These are phyloP conservation scores for Wickerhamomyces sp. DNA, from an alignment of 1,139 yeast genomes.

Conservation along the genomic window DNA sequence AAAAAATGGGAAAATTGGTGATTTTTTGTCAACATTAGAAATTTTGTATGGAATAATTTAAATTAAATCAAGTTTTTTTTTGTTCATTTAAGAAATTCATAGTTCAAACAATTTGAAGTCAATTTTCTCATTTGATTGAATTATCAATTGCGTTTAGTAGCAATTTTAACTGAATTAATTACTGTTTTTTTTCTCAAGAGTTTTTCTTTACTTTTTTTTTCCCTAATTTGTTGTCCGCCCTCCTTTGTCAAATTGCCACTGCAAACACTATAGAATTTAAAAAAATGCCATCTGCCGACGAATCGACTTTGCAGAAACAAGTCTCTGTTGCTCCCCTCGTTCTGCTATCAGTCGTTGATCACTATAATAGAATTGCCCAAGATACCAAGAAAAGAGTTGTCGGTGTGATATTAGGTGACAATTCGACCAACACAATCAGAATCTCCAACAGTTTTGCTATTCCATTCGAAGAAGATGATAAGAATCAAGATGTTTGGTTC, in stretches of 20 bases:
- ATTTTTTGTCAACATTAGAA: neutral
- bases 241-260: constrained; percentile 2
- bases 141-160: neutral
- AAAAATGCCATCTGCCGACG: constrained; percentile 14
- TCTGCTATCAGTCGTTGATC: constrained; percentile 90
- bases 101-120: no score
- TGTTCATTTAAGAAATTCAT: no score
- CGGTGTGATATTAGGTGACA: constrained; percentile 91
- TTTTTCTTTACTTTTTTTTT: no score
- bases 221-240: no score
- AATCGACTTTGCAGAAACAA: constrained; percentile 41
- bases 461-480: constrained; percentile 96
- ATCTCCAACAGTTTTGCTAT: constrained; percentile 81
- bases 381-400: constrained; percentile 77
- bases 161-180: neutral
- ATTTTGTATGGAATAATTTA: no score
- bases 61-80: no score
- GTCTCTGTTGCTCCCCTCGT: constrained; percentile 96
- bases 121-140: no score
- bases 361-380: constrained; percentile 79
- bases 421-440: constrained; percentile 47
- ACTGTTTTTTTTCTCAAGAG: neutral
- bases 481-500: constrained; percentile 93
- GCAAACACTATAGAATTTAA: neutral
- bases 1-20: neutral